Percentiles rank a stretch among this genome's conserved stretches.
phyloP scores from a whole-genome alignment of 305 asterid genomes.

The Fraxinus platypoda region DNA sequence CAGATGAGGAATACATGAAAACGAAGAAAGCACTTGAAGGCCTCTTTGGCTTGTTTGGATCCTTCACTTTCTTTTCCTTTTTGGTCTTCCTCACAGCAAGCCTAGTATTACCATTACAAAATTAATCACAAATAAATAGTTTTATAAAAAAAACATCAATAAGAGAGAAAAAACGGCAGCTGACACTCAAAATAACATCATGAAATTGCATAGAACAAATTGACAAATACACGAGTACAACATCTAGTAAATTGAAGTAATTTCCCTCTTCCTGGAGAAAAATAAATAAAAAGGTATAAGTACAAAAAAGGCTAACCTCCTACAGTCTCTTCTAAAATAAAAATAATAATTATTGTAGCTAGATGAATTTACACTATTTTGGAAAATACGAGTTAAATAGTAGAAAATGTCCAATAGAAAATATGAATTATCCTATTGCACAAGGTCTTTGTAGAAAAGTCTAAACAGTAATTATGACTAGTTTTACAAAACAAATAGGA shows the following conservation, averaged over 20 bases:
- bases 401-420: neutral
- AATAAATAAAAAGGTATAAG: neutral
- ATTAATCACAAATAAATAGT: neutral
- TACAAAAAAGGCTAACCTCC: too few relatives aligned
- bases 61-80: slow-evolving; percentile 67
- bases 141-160: neutral
- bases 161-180: neutral
- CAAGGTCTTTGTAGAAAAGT: neutral
- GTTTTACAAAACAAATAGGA: too few relatives aligned
- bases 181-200: neutral
- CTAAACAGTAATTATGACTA: neutral
- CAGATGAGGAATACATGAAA: slow-evolving; percentile 60
- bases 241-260: neutral
- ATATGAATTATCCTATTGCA: neutral
- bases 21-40: slow-evolving; percentile 93
- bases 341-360: neutral
- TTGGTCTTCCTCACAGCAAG: slow-evolving; percentile 66
- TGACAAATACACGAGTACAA: neutral
- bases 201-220: neutral
- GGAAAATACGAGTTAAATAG: neutral
- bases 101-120: slow-evolving; percentile 35
- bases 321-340: neutral
- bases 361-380: neutral
- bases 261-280: neutral
- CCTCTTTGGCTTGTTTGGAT: slow-evolving; percentile 96